Evolutionary conservation across 2,329 filamentous ascomycete species (phyloP), one percentile per base, ranked within the genome.

Genomic region (Alternaria incomplexa): DNA sequence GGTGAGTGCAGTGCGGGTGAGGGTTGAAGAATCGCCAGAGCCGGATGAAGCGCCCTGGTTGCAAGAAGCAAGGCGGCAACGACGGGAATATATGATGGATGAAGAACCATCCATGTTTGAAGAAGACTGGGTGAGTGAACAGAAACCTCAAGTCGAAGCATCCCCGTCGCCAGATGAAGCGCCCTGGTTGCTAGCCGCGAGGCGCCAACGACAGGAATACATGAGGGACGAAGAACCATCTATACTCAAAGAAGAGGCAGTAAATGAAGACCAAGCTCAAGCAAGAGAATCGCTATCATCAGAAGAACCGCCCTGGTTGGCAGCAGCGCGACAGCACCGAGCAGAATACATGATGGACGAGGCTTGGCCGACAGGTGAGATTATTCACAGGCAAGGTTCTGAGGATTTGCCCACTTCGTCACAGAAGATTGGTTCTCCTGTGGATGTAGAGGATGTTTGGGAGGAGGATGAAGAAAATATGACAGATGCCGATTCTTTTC

Each of bases 401-500:
- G 77, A 80, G 69, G 78, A 80, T 50, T 7, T 72, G 3, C 70
- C 76, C 0, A 76, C 73, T 0, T 44, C 61, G 15, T 76, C 72
- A 2, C 76, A 77, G 57, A 64, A 73, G 40, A 55, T 28, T 7
- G 50, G 67, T 5, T 60, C 58, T 20, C 65, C 57, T 6, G 64
- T 68, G 32, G 28, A 30, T 9, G 65, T 68, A 6, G 69, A 40
- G 1, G 36, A 75, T 30, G 26, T 48, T 1, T 77, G 71, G 70
- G 67, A 73, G n/a, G 75, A 71, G 51, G 78, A 79, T 12, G 78
- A 79, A 6, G 75, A 76, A 15, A 76, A 77, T 10, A 74, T 76
- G 54, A 56, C 72, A 13, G 73, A 72, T 45, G 66, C 51, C 17
- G 73, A 75, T 12, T 68, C 75, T 26, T 82, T 80, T 61, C 68